Evolutionary conservation across 805 yeast genomes (phyloP), one percentile per base, ranked within the genome.

Genomic region (Kodamaea neixiangensis): DNA sequence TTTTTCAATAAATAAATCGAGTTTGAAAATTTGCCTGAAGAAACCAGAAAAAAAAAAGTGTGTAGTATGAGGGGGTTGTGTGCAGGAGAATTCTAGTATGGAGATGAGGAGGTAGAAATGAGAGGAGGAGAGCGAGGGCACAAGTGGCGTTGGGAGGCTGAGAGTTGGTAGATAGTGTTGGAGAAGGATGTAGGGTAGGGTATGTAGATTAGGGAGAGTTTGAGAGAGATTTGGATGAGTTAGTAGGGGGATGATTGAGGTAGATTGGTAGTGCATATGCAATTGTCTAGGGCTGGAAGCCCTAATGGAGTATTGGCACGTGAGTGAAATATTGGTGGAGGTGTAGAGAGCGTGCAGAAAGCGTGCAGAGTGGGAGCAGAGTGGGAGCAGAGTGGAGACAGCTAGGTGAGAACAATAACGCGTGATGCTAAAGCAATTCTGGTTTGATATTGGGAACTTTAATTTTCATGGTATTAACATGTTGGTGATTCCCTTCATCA

Each of bases 21-120:
- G 20, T 49, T 45, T 48, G 51, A 44, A 44, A 41, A 48, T 37
- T 37, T 37, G 41, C 41, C 33, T 47, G 52, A 49, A 49, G 45
- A 49, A 21, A 10, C 31, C 29, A 13, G 15, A 35, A 34, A 38
- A 46, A 46, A 46, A 46, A 46, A 33, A 33, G 38, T 47, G 11
- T 47, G 49, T 33, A n/a, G 29, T 47, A 47, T 42, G 39, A 45
- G 11, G 10, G 4, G 33, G 20, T 10, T 20, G 34, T 40, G 43
- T 47, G 49, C 49, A 47, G 49, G 49, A 37, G 10, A n/a, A 2
- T 17, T 10, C 15, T 11, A 37, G 41, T n/a, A 34, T 10, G 38
- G 15, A 5, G 38, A 34, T 34, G 38, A 25, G 7, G 38, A 34
- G 17, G 5, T 11, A 34, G 19, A 14, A 13, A 7, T 13, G 17